Base-by-base conservation (phyloP, 345 rosid genomes). In the Toxicodendron radicans region DNA sequence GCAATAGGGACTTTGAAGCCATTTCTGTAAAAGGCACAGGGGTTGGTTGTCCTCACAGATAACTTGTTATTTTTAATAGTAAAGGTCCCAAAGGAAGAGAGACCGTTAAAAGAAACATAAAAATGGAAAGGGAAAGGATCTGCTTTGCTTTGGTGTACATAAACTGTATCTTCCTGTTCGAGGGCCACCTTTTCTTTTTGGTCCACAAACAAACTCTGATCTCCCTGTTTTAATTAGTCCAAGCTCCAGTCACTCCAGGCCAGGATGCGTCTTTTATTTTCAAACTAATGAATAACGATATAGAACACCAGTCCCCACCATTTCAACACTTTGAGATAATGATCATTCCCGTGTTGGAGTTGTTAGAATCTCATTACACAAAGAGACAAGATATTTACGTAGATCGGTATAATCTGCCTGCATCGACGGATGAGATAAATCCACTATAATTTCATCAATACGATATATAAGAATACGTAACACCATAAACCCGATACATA, bases 151-250 rank as follows among this genome's bases (percentile, higher is more conserved):
- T 35, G 68, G 9, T 65, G 61, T 20, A 58, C 17, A 57, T 27
- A 24, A 57, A 62, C 24, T 58, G 57, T 69, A 54, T 71, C 56
- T 27, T 66, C 66, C 75, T 52, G 75, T 80, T 32, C 52, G 20
- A 54, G 76, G 58, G 13, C 24, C 20, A 4, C 27, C 74, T 70
- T 77, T 59, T 53, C 51, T 46, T 61, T 64, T 81, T 51, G 78
- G 72, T 70, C 75, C 78, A 48, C 66, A 57, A n/a, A 16, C 75
- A 24, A 3, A 35, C 58, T 64, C 52, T 48, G 63, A 16, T 46
- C 56, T 23, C 24, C 11, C 30, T 74, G 51, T 66, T 46, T 30
- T 14, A 48, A 9, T 30, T 68, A 49, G 53, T 71, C 46, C 67
- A 45, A 71, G 38, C 45, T 21, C 51, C 8, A 16, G 46, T 6